Conservation (phyloP, 2,329 filamentous ascomycete species). For the Calonectria pseudoturangicola region DNA sequence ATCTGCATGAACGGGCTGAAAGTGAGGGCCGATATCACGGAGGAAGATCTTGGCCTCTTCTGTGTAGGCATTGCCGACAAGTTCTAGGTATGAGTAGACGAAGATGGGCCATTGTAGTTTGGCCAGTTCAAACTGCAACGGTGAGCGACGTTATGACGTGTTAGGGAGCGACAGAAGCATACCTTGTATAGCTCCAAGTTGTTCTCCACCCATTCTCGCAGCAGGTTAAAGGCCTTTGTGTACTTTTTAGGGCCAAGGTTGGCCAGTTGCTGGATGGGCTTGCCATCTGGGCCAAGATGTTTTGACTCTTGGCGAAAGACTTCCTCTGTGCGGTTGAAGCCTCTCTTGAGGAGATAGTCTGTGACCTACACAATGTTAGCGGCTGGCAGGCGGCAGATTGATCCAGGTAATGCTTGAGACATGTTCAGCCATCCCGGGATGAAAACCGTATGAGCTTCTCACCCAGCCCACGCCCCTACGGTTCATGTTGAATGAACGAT, state of each 20-base stretch:
- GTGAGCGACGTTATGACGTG: constrained; percentile 47
- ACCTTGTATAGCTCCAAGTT: constrained; percentile 96
- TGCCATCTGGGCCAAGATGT: constrained; percentile 86
- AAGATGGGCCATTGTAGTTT: constrained; percentile 95
- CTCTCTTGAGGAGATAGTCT: constrained; percentile 96
- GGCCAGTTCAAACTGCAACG: constrained; percentile 84
- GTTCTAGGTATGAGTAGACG: constrained; percentile 91
- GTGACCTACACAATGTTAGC: constrained; percentile 75
- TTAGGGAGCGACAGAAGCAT: constrained; percentile 45
- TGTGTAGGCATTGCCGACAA: constrained; percentile 82
- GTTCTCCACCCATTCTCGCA: constrained; percentile 91
- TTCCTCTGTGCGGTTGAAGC: constrained; percentile 93
- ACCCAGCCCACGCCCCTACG: constrained; percentile 1
- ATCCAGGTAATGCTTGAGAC: not conserved
- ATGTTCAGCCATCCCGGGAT: not conserved
- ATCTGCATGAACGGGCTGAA: constrained; percentile 86
- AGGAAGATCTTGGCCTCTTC: constrained; percentile 86
- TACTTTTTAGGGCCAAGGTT: constrained; percentile 87
- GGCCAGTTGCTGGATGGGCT: constrained; percentile 81
- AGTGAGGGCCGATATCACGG: constrained; percentile 78
- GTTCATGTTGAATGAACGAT: constrained; percentile 12
- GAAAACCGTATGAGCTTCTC: not conserved
- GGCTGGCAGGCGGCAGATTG: not conserved
- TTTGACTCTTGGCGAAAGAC: constrained; percentile 94
- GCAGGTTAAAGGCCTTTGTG: constrained; percentile 81